Conservation (phyloP, 345 rosid species). For the Boechera divaricarpa region DNA sequence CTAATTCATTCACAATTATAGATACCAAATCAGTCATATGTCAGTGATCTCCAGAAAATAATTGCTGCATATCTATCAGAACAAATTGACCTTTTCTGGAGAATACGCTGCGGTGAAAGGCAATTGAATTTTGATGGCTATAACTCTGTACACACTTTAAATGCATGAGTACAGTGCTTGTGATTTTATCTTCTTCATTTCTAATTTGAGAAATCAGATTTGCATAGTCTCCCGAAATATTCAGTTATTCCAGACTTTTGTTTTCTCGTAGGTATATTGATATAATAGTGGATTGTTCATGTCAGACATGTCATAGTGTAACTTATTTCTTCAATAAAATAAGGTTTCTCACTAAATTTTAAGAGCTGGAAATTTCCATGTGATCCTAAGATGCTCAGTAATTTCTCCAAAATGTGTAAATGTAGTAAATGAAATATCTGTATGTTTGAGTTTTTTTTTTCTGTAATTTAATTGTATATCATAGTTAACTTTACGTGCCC, state of each 20-base stretch:
- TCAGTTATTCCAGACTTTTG: neutral
- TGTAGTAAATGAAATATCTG: neutral
- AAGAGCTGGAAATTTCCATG: conserved; percentile 1
- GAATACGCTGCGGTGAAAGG: neutral
- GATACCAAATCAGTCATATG: neutral
- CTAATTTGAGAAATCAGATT: neutral
- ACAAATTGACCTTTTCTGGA: conserved; percentile 4
- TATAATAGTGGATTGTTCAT: neutral
- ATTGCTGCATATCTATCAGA: neutral
- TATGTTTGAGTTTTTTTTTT: neutral
- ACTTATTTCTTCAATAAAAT: neutral
- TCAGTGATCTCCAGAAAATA: neutral
- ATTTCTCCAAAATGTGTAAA: neutral
- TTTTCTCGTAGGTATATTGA: neutral
- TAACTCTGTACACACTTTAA: neutral
- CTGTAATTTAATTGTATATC: conserved; percentile 19
- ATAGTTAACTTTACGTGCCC: neutral
- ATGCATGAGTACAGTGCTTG: conserved; percentile 9
- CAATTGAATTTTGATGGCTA: neutral
- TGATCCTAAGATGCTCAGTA: conserved; percentile 8
- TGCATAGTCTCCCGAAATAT: neutral
- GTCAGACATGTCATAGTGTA: neutral
- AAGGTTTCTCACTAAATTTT: neutral
- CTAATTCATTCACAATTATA: neutral
- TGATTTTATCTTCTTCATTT: neutral